Base-by-base conservation (phyloP, 805 yeast species). In the Suhomyces prunicola region DNA sequence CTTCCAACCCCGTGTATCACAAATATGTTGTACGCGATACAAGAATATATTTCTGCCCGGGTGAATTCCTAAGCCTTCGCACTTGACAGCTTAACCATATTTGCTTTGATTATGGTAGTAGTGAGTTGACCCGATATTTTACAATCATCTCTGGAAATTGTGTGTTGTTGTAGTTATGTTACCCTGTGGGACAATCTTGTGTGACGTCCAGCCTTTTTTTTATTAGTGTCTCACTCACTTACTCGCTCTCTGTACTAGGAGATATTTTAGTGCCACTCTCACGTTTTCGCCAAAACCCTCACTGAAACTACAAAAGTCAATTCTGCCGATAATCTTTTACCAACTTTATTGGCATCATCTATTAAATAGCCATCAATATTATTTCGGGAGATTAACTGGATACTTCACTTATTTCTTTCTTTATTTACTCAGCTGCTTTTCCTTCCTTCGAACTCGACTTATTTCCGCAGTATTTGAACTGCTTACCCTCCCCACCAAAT, bases 231-330 rank as follows among this genome's bases (percentile, higher is more conserved):
- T 44, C 47, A 24, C 15, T 12, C 33, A 44, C 26, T 26, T 15
- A 27, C 26, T 22, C 29, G 22, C 23, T 36, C 41, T 15, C 33
- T n/a, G 17, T 13, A n/a, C 17, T 33, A 2, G 8, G 36, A n/a
- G 36, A 17, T n/a, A 33, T 33, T 39, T 39, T 39, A 39, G 42
- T 39, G 42, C 42, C 42, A 19, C 24, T 39, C 40, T 46, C 48
- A 24, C 39, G 48, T 23, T n/a, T 41, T 39, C 22, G 26, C 44
- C 44, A 47, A 47, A 47, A 35, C 44, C 44, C 49, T 35, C 49
- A 47, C 49, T 24, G 40, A 31, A 33, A 35, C 44, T 36, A 46
- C 35, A 23, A 39, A 39, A 39, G 24, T 39, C 24, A 39, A 39
- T 39, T 39, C 42, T 39, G 22, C 42, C 42, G 23, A 17, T 39